These are phyloP conservation scores for Blumeria graminis DNA, from an alignment of 2,329 filamentous ascomycete species.

Conservation along the genomic window DNA sequence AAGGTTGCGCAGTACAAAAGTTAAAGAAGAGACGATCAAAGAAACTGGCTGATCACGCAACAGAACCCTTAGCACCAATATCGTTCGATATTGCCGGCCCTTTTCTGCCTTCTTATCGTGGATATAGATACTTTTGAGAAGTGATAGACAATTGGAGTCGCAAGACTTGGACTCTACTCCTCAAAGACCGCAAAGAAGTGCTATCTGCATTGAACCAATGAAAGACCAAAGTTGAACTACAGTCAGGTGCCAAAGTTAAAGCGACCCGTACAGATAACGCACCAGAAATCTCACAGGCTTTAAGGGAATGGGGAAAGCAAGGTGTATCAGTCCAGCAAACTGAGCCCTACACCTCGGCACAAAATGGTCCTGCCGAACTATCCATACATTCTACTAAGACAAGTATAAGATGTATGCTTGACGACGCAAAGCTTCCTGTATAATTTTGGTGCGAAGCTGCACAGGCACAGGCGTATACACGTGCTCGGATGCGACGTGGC, in stretches of 20 bases:
- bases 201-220: too few species aligned
- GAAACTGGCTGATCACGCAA: background rate
- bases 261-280: background rate
- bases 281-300: background rate
- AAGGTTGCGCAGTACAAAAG: too few species aligned
- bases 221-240: background rate
- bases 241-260: background rate
- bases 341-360: background rate
- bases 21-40: too few species aligned
- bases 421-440: slow-evolving; percentile 1
- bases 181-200: too few species aligned
- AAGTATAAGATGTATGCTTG: slow-evolving; percentile 1
- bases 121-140: too few species aligned
- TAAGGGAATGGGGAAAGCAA: background rate
- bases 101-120: too few species aligned
- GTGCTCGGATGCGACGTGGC: background rate
- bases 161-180: too few species aligned
- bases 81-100: too few species aligned
- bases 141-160: too few species aligned
- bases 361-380: too few species aligned
- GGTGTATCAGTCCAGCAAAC: background rate
- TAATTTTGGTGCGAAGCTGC: slow-evolving; percentile 1
- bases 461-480: slow-evolving; percentile 1
- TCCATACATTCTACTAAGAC: background rate
- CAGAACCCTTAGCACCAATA: background rate